These are phyloP conservation scores for Teratosphaeria viscida DNA, from an alignment of 2,329 filamentous ascomycete species.

Conservation along the genomic window DNA sequence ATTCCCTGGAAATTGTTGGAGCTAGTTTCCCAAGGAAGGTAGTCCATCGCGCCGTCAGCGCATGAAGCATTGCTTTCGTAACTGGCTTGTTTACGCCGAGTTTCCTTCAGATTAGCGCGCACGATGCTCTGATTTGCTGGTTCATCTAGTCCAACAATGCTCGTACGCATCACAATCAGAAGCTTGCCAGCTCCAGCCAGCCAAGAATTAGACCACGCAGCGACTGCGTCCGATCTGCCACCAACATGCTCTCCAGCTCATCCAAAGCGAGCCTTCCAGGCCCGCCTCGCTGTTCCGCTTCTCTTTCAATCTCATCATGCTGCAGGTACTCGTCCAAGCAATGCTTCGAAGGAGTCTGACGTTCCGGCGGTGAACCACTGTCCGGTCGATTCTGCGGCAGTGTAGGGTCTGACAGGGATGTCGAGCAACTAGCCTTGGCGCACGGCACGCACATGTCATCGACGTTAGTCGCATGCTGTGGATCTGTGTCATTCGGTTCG, in stretches of 20 bases:
- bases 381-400: slow-evolving; percentile 15
- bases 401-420: slow-evolving; percentile 9
- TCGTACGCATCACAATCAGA: slow-evolving; percentile 30
- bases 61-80: too few species aligned
- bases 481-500: neutral
- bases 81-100: too few species aligned
- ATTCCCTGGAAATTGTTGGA: too few species aligned
- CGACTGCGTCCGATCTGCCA: slow-evolving; percentile 49
- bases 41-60: too few species aligned
- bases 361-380: neutral
- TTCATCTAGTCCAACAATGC: neutral
- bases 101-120: too few species aligned
- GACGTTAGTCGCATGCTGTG: neutral
- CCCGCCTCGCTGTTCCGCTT: slow-evolving; percentile 63
- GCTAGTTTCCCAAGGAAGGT: too few species aligned
- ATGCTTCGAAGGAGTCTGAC: slow-evolving; percentile 3
- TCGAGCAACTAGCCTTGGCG: neutral
- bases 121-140: too few species aligned
- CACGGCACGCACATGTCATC: neutral
- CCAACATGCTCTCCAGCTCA: slow-evolving; percentile 68
- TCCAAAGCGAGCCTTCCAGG: slow-evolving; percentile 65
- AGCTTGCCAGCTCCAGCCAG: slow-evolving; percentile 73
- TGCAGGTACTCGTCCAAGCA: slow-evolving; percentile 35
- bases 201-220: slow-evolving; percentile 71
- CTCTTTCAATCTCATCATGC: slow-evolving; percentile 55